Conservation (phyloP, 106 monocot species). For the Triglochin maritima region DNA sequence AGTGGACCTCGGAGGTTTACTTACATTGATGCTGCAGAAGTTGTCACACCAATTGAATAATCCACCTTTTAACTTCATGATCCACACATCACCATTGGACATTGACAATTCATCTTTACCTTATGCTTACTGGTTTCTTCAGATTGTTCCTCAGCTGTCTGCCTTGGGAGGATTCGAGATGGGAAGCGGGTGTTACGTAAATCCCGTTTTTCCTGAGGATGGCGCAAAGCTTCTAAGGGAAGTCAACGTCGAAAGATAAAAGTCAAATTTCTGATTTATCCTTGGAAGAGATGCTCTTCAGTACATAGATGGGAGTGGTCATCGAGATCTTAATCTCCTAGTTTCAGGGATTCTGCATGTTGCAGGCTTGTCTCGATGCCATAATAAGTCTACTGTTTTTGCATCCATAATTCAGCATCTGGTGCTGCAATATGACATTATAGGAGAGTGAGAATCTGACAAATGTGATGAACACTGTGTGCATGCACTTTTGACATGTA, state of each 20-base stretch:
- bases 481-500: too few species aligned
- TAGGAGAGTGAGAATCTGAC: too few species aligned
- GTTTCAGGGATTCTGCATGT: too few species aligned
- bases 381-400: too few species aligned
- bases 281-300: too few species aligned
- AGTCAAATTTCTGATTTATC: neutral
- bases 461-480: too few species aligned
- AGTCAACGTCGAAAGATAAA: conserved; percentile 5
- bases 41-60: conserved; percentile 66
- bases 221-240: conserved; percentile 74
- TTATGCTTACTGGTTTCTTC: conserved; percentile 85
- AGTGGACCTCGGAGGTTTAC: conserved; percentile 56
- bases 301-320: too few species aligned
- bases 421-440: too few species aligned
- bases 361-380: too few species aligned
- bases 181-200: conserved; percentile 86
- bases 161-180: conserved; percentile 73
- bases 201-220: conserved; percentile 93
- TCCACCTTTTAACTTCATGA: conserved; percentile 86
- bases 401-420: too few species aligned
- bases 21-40: conserved; percentile 62
- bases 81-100: conserved; percentile 68
- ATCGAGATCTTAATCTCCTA: too few species aligned
- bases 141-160: conserved; percentile 74
- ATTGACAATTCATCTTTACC: conserved; percentile 22